Base-by-base conservation (phyloP, 768 basidiomycete species). In the Tricholoma furcatifolium region DNA sequence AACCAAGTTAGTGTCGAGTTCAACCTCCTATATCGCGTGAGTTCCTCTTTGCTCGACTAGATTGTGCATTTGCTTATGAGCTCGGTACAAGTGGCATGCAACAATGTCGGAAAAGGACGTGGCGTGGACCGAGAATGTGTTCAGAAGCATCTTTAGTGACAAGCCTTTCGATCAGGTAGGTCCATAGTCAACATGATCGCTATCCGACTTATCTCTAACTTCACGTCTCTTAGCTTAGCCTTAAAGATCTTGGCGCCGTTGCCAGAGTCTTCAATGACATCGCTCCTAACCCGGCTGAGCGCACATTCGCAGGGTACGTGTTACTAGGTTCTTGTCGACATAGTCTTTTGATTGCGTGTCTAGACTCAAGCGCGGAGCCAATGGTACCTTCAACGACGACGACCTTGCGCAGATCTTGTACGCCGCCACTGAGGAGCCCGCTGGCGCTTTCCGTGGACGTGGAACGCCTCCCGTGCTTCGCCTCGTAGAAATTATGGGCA, bases 1-100 rank as follows among this genome's bases (percentile, higher is more conserved):
- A 88, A 88, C 58, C 80, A 80, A 52, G 76, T 76, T 50, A 87
- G 85, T 24, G 73, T 87, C 24, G 88, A 90, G 62, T 89, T 88
- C 70, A 87, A 75, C 41, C 47, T 76, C n/a, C 62, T 78, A 2
- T 79, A 79, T 63, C 53, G 75, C 32, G 75, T 75, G 56, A 42
- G 67, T 58, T 10, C 18, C 43, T 6, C 27, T 20, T 6, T n/a
- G n/a, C n/a, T n/a, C n/a, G n/a, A n/a, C n/a, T n/a, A n/a, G n/a
- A n/a, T n/a, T n/a, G n/a, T n/a, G n/a, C n/a, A n/a, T n/a, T n/a
- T n/a, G n/a, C n/a, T n/a, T n/a, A n/a, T n/a, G n/a, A n/a, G n/a
- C n/a, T n/a, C n/a, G n/a, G n/a, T n/a, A n/a, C n/a, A n/a, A 76
- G 73, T 87, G 84, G 85, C 85, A 87, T 54, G 70, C 85, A 4